Evolutionary conservation across 2,329 filamentous ascomycete genomes (phyloP).

Genomic region (Blastomyces gilchristii): DNA sequence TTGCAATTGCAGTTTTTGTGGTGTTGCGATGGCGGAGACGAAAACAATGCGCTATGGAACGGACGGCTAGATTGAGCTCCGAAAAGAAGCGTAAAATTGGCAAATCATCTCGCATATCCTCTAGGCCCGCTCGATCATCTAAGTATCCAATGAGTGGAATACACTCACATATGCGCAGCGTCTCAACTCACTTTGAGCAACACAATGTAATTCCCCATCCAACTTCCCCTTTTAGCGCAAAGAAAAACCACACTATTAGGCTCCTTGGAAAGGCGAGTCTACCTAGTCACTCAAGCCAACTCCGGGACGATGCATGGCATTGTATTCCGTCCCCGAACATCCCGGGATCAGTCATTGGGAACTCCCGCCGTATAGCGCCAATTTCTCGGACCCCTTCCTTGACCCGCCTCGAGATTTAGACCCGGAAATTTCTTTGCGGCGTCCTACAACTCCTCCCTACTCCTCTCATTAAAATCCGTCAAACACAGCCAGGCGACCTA

Average conservation of each 20-base stretch:
- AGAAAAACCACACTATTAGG: neutral
- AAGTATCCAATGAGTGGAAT: neutral
- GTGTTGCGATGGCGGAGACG: conserved; percentile 20
- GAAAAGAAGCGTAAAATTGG: neutral
- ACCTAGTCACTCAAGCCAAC: neutral
- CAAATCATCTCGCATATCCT: neutral
- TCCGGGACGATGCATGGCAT: neutral
- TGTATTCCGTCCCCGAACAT: neutral
- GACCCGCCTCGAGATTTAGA: neutral
- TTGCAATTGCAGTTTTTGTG: conserved; percentile 19
- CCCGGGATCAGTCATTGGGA: neutral
- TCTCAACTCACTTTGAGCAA: neutral
- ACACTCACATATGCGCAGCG: neutral
- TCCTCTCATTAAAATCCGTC: neutral
- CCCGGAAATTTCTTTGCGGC: neutral
- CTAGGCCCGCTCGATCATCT: neutral
- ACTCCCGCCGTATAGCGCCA: neutral
- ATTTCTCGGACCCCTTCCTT: neutral
- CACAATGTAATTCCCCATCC: neutral
- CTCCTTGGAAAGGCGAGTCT: neutral
- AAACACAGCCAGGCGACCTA: neutral
- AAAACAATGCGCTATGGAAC: conserved; percentile 2
- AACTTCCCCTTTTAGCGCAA: neutral
- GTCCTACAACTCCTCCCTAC: neutral
- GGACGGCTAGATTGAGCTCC: neutral